Conservation (phyloP, 768 basidiomycete species). For the Suillus ampliporus region DNA sequence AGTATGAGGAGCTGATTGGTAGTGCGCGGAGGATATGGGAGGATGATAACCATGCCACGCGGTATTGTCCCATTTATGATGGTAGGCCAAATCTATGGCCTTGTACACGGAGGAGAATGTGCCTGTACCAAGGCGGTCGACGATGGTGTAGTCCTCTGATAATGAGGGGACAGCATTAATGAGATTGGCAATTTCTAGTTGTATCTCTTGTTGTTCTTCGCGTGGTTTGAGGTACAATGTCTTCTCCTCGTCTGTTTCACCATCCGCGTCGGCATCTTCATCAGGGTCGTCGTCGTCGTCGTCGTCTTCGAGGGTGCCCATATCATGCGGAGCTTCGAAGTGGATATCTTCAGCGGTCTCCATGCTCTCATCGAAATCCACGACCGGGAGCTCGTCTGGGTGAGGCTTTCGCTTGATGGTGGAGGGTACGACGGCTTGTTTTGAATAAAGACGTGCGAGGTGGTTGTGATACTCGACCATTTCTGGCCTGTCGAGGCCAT, state of each 20-base stretch:
- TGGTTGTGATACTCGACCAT: constrained; percentile 57
- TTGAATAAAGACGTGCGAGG: constrained; percentile 49
- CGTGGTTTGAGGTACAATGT: constrained; percentile 59
- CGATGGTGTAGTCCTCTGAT: constrained; percentile 67
- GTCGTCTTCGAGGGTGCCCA: constrained; percentile 32
- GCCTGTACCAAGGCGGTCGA: constrained; percentile 94
- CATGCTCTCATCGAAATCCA: constrained; percentile 58
- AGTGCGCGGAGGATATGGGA: constrained; percentile 64
- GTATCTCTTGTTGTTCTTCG: constrained; percentile 78
- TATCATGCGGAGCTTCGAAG: constrained; percentile 42
- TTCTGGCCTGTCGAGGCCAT: constrained; percentile 44
- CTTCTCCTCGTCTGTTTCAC: constrained; percentile 64
- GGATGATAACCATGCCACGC: constrained; percentile 76
- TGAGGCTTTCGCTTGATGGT: constrained; percentile 26
- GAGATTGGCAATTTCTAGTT: constrained; percentile 78
- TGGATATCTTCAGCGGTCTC: constrained; percentile 45
- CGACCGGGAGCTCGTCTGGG: constrained; percentile 32
- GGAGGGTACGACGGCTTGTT: constrained; percentile 23
- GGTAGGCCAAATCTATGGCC: constrained; percentile 80
- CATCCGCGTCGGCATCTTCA: constrained; percentile 37
- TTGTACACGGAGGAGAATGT: constrained; percentile 99
- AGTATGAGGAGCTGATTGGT: constrained; percentile 56
- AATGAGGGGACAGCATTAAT: constrained; percentile 70
- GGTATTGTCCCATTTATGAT: constrained; percentile 76
- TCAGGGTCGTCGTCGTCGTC: constrained; percentile 42